Percentiles rank a stretch among this genome's conserved stretches.
Evolutionary conservation across 805 yeast species (phyloP).

Genomic region (Candida morakotiae): DNA sequence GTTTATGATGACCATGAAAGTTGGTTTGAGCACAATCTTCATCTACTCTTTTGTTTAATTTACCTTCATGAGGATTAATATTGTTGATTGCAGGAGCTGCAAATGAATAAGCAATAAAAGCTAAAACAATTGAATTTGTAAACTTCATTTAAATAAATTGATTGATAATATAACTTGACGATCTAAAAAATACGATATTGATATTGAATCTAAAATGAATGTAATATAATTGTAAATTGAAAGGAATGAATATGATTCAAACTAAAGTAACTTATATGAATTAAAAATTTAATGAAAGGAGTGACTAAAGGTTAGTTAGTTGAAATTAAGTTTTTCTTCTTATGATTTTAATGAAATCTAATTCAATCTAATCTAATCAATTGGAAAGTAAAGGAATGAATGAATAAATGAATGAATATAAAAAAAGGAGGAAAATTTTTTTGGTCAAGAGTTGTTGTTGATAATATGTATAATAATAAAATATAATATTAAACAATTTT

Average conservation of each 20-base stretch:
- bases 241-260: too few species aligned
- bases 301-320: constrained; percentile 11
- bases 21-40: constrained; percentile 39
- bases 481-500: too few species aligned
- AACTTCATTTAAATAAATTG: constrained; percentile 7
- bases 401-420: too few species aligned
- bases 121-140: constrained; percentile 9
- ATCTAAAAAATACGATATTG: too few species aligned
- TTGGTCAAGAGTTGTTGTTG: too few species aligned
- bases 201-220: too few species aligned
- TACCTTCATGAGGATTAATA: constrained; percentile 14
- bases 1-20: constrained; percentile 58
- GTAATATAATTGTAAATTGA: too few species aligned
- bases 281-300: constrained; percentile 6
- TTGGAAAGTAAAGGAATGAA: too few species aligned
- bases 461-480: too few species aligned
- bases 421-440: neutral
- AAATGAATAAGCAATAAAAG: constrained; percentile 12
- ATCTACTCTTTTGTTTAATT: constrained; percentile 14
- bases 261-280: too few species aligned
- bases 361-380: too few species aligned
- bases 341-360: too few species aligned
- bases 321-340: neutral
- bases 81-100: constrained; percentile 25
- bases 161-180: neutral